Evolutionary conservation across 495 filamentous ascomycete genomes (phyloP).

Genomic region (Alectoria sarmentosa): DNA sequence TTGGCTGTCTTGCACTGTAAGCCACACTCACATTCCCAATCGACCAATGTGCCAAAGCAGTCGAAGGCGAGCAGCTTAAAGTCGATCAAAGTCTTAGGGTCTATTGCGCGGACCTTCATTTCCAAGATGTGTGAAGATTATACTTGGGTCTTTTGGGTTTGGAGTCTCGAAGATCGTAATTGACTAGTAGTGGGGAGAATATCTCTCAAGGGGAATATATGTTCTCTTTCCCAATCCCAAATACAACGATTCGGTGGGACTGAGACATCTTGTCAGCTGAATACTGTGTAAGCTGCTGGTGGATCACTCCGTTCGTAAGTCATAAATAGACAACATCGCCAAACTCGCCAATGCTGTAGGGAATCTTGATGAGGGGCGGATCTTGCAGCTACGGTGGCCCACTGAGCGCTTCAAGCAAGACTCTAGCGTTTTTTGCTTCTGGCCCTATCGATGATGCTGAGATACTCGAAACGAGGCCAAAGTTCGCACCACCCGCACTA

Average conservation of each 20-base stretch:
- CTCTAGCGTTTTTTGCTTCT: constrained; percentile 4
- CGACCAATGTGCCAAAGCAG: constrained; percentile 76
- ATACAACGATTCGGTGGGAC: neutral
- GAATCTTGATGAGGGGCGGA: neutral
- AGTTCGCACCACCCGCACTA: neutral
- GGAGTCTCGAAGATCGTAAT: neutral
- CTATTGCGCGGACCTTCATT: constrained; percentile 20
- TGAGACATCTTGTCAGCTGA: neutral
- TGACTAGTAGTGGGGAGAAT: neutral
- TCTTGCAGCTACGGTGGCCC: constrained; percentile 6
- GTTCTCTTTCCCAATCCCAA: neutral
- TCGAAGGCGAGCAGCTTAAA: constrained; percentile 62
- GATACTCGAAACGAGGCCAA: constrained; percentile 12
- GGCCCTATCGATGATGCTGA: constrained; percentile 14
- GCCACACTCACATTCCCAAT: constrained; percentile 52
- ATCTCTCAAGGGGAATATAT: neutral
- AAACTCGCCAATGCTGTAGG: constrained; percentile 5
- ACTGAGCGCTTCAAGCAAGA: constrained; percentile 1
- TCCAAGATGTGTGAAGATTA: neutral
- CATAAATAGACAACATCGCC: neutral
- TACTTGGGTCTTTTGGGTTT: neutral
- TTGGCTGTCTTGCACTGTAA: neutral
- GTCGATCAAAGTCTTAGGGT: constrained; percentile 28
- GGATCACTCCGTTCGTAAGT: neutral
- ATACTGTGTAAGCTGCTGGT: neutral